Evolutionary conservation across 2,329 filamentous ascomycete species (phyloP).

Genomic region (Grosmannia penicillata): DNA sequence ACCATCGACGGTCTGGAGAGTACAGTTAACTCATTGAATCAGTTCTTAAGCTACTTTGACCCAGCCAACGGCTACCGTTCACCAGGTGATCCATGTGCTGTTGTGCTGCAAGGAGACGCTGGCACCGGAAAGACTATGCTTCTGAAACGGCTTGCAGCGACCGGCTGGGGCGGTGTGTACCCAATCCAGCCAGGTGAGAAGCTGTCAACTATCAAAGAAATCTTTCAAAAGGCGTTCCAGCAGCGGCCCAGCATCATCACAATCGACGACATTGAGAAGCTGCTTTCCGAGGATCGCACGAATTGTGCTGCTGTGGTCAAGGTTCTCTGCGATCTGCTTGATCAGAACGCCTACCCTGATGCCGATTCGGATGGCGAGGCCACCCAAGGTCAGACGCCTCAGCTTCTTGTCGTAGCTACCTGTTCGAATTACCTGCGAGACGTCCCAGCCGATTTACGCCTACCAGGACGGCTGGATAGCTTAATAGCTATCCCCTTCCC

Average conservation of each 20-base stretch:
- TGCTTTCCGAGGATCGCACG: conserved; percentile 46
- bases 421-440: conserved; percentile 57
- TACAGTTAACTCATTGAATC: conserved; percentile 52
- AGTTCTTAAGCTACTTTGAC: conserved; percentile 31
- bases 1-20: conserved; percentile 53
- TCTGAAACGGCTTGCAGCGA: conserved; percentile 49
- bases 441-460: conserved; percentile 54
- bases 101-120: conserved; percentile 66
- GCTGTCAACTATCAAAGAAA: conserved; percentile 43
- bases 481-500: conserved; percentile 68
- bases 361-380: conserved; percentile 4
- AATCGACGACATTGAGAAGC: conserved; percentile 61
- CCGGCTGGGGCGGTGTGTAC: conserved; percentile 57
- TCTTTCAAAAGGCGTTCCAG: conserved; percentile 53
- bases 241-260: conserved; percentile 64
- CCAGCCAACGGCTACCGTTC: conserved; percentile 12
- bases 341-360: conserved; percentile 19
- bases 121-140: conserved; percentile 78
- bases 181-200: conserved; percentile 42
- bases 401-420: conserved; percentile 60
- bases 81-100: conserved; percentile 27
- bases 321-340: conserved; percentile 38
- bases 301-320: conserved; percentile 35
- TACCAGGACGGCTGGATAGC: conserved; percentile 45
- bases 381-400: conserved; percentile 19